These are phyloP conservation scores for Phytophthora aleatoria DNA, from an alignment of 352 stramenopile species.

Conservation along the genomic window DNA sequence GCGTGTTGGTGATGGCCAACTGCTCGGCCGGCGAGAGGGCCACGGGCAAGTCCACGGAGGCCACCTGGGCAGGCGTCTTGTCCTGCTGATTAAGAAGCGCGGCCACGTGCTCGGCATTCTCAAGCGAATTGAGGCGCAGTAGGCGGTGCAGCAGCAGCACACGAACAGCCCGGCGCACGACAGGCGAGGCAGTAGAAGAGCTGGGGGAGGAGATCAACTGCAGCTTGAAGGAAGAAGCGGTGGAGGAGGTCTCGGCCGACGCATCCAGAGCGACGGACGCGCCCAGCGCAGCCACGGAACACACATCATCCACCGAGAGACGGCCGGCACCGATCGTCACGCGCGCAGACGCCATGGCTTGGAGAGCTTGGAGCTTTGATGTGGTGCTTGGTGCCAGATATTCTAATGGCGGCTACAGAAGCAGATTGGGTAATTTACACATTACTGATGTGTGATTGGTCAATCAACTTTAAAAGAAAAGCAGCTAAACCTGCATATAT, in stretches of 20 bases:
- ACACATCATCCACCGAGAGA: slow-evolving; percentile 67
- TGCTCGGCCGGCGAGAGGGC: slow-evolving; percentile 48
- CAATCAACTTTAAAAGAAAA: not conserved
- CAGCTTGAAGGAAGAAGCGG: slow-evolving; percentile 15
- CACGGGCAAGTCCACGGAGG: slow-evolving; percentile 43
- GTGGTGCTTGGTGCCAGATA: slow-evolving; percentile 1
- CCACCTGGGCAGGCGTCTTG: slow-evolving; percentile 24
- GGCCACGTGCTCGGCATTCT: slow-evolving; percentile 51
- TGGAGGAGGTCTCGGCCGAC: slow-evolving; percentile 10
- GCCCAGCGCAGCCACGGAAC: slow-evolving; percentile 54
- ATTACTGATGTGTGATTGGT: not conserved
- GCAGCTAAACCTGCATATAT: too few relatives aligned
- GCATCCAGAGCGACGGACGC: slow-evolving; percentile 50
- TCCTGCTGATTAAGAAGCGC: slow-evolving; percentile 68
- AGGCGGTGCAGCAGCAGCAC: slow-evolving; percentile 52
- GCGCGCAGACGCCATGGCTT: slow-evolving; percentile 45
- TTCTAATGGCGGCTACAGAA: slow-evolving; percentile 19
- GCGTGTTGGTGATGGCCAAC: slow-evolving; percentile 37
- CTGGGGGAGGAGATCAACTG: slow-evolving; percentile 5
- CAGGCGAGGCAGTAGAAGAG: slow-evolving; percentile 11
- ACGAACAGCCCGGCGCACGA: slow-evolving; percentile 39
- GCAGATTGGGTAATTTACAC: not conserved
- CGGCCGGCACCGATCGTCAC: slow-evolving; percentile 61
- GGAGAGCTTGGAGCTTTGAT: slow-evolving; percentile 11
- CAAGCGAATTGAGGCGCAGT: slow-evolving; percentile 41